Evolutionary conservation across 257 asterid genomes (phyloP), one percentile per base, ranked within the genome.

Genomic region (Nicotiana otophora): DNA sequence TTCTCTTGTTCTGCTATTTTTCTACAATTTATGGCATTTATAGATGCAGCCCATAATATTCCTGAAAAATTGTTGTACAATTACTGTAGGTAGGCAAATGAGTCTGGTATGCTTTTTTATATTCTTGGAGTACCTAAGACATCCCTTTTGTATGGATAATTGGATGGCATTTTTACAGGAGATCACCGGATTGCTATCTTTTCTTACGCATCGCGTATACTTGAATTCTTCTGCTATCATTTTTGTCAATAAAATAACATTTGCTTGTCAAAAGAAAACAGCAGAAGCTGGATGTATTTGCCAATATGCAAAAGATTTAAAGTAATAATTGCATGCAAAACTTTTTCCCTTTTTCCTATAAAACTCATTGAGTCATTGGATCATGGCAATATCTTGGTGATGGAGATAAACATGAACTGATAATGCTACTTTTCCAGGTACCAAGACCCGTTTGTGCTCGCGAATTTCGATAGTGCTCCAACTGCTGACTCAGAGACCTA

Each of bases 381-480:
- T 51, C 39, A 72, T 26, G 36, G 80, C 42, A 51, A 75, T 75
- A 19, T 51, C 46, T 75, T 51, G 80, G 80, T 75, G 36, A 15
- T 75, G 8, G 42, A 51, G 39, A 75, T 51, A 74, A 31, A 51
- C 63, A 51, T 28, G 63, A 75, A 9, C 42, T 15, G 31, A 26
- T 51, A 51, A 26, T 75, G 28, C 7, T 51, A 48, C 42, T 82
- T 83, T 70, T 64, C 78, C 93, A 96, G 99, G 97, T 87, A 81
- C 8, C 84, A 93, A 2, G 98, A 92, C 84, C 92, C 87, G 87
- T 94, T 88, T 86, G 95, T 96, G 64, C 88, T 93, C 78, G 96
- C 97, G 54, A 90, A 85, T 72, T 94, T 94, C 69, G 98, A 93
- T 84, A 91, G 91, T 88, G 98, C 97, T 86, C 99, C 99, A 15